phyloP scores from a whole-genome alignment of 306 rosid genomes.

The Acacia crassicarpa region DNA sequence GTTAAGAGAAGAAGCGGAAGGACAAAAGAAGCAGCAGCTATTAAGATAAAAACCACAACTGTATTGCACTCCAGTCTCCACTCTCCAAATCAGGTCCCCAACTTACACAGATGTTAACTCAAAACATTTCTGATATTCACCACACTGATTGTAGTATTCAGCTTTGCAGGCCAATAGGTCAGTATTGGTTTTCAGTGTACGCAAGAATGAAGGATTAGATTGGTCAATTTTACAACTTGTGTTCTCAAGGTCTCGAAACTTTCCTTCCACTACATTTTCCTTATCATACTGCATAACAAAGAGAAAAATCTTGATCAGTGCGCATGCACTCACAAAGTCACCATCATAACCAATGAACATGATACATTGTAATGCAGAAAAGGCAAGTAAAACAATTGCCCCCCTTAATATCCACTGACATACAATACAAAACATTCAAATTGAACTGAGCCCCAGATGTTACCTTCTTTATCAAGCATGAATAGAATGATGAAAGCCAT shows the following conservation, averaged over 20 bases:
- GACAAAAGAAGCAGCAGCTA: background rate
- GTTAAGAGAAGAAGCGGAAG: background rate
- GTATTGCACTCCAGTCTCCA: slow-evolving; percentile 34
- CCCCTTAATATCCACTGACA: background rate
- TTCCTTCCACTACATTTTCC: slow-evolving; percentile 77
- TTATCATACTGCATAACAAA: slow-evolving; percentile 71
- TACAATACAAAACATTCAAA: slow-evolving; percentile 21
- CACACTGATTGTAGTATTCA: slow-evolving; percentile 92
- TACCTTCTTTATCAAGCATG: slow-evolving; percentile 92
- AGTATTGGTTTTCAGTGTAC: slow-evolving; percentile 71
- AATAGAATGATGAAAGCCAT: slow-evolving; percentile 93
- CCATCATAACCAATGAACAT: slow-evolving; percentile 1
- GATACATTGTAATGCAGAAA: background rate
- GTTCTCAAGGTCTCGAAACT: slow-evolving; percentile 81
- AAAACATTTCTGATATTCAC: slow-evolving; percentile 97
- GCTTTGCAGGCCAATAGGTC: slow-evolving; percentile 98
- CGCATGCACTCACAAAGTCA: background rate
- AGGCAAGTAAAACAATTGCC: background rate
- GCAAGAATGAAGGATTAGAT: slow-evolving; percentile 62
- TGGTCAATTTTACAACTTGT: slow-evolving; percentile 66
- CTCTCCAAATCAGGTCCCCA: slow-evolving; percentile 32
- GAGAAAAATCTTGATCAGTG: slow-evolving; percentile 24
- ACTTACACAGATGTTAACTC: slow-evolving; percentile 90
- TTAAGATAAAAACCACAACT: slow-evolving; percentile 17
- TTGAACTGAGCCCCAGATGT: slow-evolving; percentile 25